Evolutionary conservation across 2,329 filamentous ascomycete genomes (phyloP).

Genomic region (Beauveria bassiana): DNA sequence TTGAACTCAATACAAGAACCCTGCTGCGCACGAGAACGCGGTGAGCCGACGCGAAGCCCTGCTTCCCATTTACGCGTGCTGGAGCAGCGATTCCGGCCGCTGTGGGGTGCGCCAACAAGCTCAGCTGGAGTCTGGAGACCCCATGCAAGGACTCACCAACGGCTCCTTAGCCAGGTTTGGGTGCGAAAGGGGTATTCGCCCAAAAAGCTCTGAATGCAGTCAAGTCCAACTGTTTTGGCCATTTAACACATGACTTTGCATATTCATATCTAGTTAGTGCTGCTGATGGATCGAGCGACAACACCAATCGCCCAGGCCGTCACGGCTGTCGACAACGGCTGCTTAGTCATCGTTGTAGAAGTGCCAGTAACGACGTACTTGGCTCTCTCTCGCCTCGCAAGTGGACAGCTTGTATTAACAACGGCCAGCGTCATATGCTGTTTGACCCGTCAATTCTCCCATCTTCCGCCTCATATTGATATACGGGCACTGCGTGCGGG

Average conservation of each 20-base stretch:
- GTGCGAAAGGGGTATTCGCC: background rate
- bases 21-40: background rate
- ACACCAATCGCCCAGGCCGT: background rate
- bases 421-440: background rate
- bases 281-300: no score
- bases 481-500: background rate
- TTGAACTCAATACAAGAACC: background rate
- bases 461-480: background rate
- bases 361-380: background rate
- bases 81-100: background rate
- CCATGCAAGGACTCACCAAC: background rate
- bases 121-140: background rate
- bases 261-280: no score
- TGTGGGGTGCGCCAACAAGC: background rate
- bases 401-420: constrained; percentile 10
- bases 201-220: background rate
- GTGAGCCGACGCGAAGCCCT: constrained; percentile 2
- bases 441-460: background rate
- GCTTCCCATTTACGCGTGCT: constrained; percentile 8
- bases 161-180: background rate
- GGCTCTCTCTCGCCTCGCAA: background rate
- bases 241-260: no score
- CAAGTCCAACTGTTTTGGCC: background rate
- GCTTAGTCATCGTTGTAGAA: constrained; percentile 6
- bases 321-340: background rate